A percentile compares a stretch with the other conserved stretches of the same genome.
Conservation (phyloP, 176 grass and related monocot genomes). For the Triticum urartu region DNA sequence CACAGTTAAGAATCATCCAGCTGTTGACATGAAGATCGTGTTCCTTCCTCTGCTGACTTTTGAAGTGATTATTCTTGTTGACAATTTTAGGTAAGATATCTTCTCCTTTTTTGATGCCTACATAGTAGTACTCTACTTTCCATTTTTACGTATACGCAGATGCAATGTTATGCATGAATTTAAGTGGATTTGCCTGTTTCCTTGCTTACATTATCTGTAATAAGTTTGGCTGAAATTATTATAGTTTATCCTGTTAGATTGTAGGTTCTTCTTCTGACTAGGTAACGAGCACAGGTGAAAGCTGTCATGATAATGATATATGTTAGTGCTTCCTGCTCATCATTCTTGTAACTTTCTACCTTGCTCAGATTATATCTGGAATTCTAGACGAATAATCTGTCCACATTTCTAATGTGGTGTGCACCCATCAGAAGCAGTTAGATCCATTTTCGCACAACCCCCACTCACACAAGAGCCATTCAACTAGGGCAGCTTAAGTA, state of each 20-base stretch:
- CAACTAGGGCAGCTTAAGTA: background rate
- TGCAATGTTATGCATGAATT: background rate
- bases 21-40: constrained; percentile 88
- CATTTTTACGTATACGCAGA: background rate
- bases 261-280: constrained; percentile 11
- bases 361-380: constrained; percentile 3
- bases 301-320: background rate
- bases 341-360: background rate
- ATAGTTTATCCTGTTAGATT: background rate
- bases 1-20: constrained; percentile 41
- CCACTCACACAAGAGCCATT: background rate
- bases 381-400: background rate
- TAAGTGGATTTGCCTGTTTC: background rate
- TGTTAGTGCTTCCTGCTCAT: constrained; percentile 1
- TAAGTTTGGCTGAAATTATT: background rate
- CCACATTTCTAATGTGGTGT: background rate
- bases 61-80: constrained; percentile 86
- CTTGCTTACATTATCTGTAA: background rate
- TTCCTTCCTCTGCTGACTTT: constrained; percentile 84
- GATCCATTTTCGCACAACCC: background rate
- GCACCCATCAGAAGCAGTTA: background rate
- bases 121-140: background rate
- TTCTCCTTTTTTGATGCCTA: background rate
- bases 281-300: background rate
- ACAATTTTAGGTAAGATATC: constrained; percentile 82